Percentiles rank a stretch among this genome's conserved stretches.
These are phyloP conservation scores for Periconia digitata DNA, from an alignment of 2,329 filamentous ascomycete genomes.

Conservation along the genomic window DNA sequence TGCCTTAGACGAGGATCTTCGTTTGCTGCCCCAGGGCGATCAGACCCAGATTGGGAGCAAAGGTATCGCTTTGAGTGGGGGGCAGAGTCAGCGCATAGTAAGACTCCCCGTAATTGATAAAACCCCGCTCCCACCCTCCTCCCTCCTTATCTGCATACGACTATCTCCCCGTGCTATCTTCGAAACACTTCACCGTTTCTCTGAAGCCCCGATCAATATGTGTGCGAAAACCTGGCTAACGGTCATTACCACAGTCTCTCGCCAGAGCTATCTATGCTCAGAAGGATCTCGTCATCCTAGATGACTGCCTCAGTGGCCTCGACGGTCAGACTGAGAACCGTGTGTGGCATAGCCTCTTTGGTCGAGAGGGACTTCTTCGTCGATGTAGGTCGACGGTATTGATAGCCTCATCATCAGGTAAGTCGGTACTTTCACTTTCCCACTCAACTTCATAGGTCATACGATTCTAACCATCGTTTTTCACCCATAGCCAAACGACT, in stretches of 20 bases:
- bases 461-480: neutral
- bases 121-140: slow-evolving; percentile 6
- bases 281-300: slow-evolving; percentile 51
- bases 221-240: neutral
- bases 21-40: slow-evolving; percentile 35
- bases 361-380: slow-evolving; percentile 49
- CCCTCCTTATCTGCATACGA: neutral
- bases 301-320: slow-evolving; percentile 56
- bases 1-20: slow-evolving; percentile 38
- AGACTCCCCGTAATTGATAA: slow-evolving; percentile 20
- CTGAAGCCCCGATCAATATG: neutral
- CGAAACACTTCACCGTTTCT: neutral
- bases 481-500: slow-evolving; percentile 33
- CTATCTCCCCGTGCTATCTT: neutral
- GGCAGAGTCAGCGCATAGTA: slow-evolving; percentile 55
- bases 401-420: slow-evolving; percentile 36
- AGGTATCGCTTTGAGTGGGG: slow-evolving; percentile 55
- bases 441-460: neutral
- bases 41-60: slow-evolving; percentile 54
- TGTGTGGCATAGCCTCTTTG: slow-evolving; percentile 52
- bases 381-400: slow-evolving; percentile 40
- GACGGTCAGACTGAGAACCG: slow-evolving; percentile 53
- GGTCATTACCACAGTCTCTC: slow-evolving; percentile 39
- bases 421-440: slow-evolving; percentile 3
- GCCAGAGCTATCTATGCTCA: slow-evolving; percentile 56